Base-by-base conservation (phyloP, 208 protist species). In the Acanthamoeba royreba region DNA sequence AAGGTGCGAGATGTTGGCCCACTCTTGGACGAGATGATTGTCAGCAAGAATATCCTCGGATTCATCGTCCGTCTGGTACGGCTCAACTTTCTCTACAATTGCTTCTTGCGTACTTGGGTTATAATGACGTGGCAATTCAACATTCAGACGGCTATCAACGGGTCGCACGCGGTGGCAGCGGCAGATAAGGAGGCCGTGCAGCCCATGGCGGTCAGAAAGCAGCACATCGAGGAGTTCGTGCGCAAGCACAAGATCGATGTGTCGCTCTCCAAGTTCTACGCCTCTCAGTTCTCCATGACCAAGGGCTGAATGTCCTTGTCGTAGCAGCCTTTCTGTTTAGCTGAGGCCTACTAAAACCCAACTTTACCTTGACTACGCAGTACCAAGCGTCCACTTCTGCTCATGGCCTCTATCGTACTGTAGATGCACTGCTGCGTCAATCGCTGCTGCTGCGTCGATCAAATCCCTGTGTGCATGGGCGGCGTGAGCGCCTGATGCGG, bases 221-320 rank as follows among this genome's bases (percentile, higher is more conserved):
- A 69, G 81, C 46, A 69, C 47, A 55, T 89, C 53, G 81, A 89
- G 8, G 81, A 89, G 13, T 89, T 89, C 63, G 81, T 17, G 2
- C 46, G 81, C 46, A 89, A 89, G 81, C 81, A 89, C 81, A 89
- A 89, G 81, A 25, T 89, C 81, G 81, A 89, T 42, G 52, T 69
- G 25, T 89, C 81, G 38, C 52, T 89, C 35, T 69, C 52, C 81
- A 89, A 89, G 81, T 89, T 89, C 81, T 89, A 89, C 38, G 81
- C 81, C 81, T 89, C 81, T 22, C 81, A 89, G 81, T 89, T 89
- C 38, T 43, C 81, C 46, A 69, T 89, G 46, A 49, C 22, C 52
- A 89, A 89, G 81, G n/a, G n/a, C 33, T 79, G n/a, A 79, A 61
- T n/a, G n/a, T n/a, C n/a, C n/a, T n/a, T n/a, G n/a, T n/a, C n/a